These are phyloP conservation scores for Lentinula aciculospora DNA, from an alignment of 768 basidiomycete genomes.

Conservation along the genomic window DNA sequence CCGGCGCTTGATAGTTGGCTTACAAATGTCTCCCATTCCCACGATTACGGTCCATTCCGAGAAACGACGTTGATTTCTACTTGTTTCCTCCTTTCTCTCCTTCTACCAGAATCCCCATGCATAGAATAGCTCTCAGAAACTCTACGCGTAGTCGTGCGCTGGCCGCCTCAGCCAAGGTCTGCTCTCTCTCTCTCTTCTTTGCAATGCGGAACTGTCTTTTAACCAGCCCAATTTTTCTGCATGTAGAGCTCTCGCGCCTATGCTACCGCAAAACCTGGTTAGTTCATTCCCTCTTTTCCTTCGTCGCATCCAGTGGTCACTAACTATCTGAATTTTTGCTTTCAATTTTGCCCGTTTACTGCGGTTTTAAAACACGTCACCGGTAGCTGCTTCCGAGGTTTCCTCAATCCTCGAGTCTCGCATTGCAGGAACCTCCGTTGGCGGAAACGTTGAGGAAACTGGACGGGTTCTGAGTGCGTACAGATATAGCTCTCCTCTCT, in stretches of 20 bases:
- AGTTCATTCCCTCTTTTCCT: constrained; percentile 9
- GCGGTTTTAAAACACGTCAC: constrained; percentile 28
- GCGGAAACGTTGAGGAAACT: constrained; percentile 97
- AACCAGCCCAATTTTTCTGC: constrained; percentile 25
- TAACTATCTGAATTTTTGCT: constrained; percentile 13
- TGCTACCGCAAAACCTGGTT: constrained; percentile 97
- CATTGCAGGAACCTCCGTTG: constrained; percentile 87
- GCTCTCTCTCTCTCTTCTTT: constrained; percentile 18
- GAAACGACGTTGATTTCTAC: constrained; percentile 29
- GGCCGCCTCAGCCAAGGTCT: constrained; percentile 62
- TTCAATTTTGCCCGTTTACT: constrained; percentile 12
- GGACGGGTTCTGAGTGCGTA: constrained; percentile 93
- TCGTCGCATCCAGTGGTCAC: constrained; percentile 10
- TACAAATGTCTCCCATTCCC: not conserved
- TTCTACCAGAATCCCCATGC: constrained; percentile 55
- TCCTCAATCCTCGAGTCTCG: constrained; percentile 98
- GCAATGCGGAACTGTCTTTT: constrained; percentile 12
- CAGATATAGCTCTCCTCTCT: constrained; percentile 13
- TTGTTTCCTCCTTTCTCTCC: constrained; percentile 32
- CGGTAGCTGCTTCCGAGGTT: constrained; percentile 93
- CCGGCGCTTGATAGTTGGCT: not conserved
- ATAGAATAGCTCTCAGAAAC: constrained; percentile 83
- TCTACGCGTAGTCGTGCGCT: constrained; percentile 73
- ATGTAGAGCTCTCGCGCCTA: constrained; percentile 70
- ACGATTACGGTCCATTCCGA: not conserved